Evolutionary conservation across 192 early-diverging fungal species (phyloP), one percentile per base, ranked within the genome.

Genomic region (Entophlyctis luteolus): DNA sequence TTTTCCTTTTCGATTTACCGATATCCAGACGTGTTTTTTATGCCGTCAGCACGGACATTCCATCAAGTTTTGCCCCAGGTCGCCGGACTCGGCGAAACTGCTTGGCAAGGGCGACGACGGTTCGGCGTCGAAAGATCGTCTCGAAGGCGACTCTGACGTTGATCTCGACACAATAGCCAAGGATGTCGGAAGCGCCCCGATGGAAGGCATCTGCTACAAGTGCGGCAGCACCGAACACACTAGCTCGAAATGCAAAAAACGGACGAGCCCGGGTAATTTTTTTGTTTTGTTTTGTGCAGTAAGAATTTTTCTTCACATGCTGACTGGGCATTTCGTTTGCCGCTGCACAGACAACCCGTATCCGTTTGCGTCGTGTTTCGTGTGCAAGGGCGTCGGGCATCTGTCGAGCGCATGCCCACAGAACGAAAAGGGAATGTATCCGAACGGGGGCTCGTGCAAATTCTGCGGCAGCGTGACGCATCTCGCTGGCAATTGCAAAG

Each of bases 391-490:
- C 47, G 75, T 78, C 35, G 95, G 95, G 0, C 95, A 98, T 72
- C 67, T 98, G 49, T 81, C 92, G 50, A 79, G 85, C 31, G 72
- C 79, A 38, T 98, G 95, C 70, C 83, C 86, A n/a, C 78, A 93
- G 75, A 96, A 96, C 80, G 90, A 91, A 22, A 84, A 85, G 67
- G 94, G 93, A 3, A 48, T 96, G 50, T 95, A 94, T 62, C 91
- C 91, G 0, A 91, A 95, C 46, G 94, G 94, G 33, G 95, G 95
- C 1, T 73, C 83, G 31, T 98, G 94, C 82, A 82, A 85, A 59
- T 93, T 87, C 75, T 96, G 94, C 66, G 87, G 88, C n/a, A 87
- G 89, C 36, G 89, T 93, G 1, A 79, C 89, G 68, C 95, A 96
- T 69, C 77, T 93, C 32, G 88, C 88, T 2, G 86, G 80, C 57